Evolutionary conservation across 441 rosid genomes (phyloP).

Genomic region (Populus hybrid): DNA sequence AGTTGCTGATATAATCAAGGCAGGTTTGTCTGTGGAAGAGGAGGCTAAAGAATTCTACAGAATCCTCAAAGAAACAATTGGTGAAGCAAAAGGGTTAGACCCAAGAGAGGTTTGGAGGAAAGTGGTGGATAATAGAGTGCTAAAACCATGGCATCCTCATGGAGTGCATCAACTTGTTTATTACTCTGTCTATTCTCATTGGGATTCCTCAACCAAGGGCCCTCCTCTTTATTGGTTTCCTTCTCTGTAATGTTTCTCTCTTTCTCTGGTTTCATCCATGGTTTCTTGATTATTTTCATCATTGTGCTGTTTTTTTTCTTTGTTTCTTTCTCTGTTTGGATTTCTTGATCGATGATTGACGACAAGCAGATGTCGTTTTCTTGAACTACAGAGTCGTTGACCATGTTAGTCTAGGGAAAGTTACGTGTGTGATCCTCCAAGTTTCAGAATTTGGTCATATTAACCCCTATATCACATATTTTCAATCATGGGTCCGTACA

Average conservation of each 20-base stretch:
- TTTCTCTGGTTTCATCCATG: slow-evolving; percentile 1
- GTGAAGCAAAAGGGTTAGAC: slow-evolving; percentile 26
- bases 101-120: slow-evolving; percentile 61
- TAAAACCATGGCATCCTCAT: slow-evolving; percentile 75
- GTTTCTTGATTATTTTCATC: not conserved
- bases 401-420: not conserved
- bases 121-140: slow-evolving; percentile 38
- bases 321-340: not conserved
- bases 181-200: slow-evolving; percentile 57
- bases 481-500: not conserved
- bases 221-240: slow-evolving; percentile 91
- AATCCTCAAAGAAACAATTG: slow-evolving; percentile 31
- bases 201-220: slow-evolving; percentile 63
- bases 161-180: slow-evolving; percentile 64
- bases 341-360: not conserved
- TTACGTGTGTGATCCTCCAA: not conserved
- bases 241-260: slow-evolving; percentile 45
- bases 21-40: slow-evolving; percentile 47
- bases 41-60: slow-evolving; percentile 37
- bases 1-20: slow-evolving; percentile 45
- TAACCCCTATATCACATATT: not conserved
- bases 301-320: not conserved
- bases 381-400: not conserved
- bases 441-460: not conserved
- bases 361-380: not conserved